A percentile compares a stretch with the other conserved stretches of the same genome.
phyloP scores from a whole-genome alignment of 176 grass and related monocot genomes.

The barley (Hordeum vulgare) region DNA sequence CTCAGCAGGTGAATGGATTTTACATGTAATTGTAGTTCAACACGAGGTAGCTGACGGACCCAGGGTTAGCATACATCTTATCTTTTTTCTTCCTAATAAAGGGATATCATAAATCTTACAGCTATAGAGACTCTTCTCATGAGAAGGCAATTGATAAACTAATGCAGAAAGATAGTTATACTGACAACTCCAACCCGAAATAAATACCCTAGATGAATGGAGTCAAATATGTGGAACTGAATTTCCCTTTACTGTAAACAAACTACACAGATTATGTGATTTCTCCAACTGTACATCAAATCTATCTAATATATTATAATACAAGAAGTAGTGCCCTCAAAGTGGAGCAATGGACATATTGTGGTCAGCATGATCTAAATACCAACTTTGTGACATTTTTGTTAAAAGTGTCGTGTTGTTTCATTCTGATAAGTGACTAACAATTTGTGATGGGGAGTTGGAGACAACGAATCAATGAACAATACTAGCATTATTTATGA shows the following conservation, averaged over 20 bases:
- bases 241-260: neutral
- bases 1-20: neutral
- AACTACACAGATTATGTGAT: neutral
- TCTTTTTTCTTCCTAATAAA: neutral
- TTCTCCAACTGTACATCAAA: neutral
- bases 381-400: neutral
- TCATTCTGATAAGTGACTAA: neutral
- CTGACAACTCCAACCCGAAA: neutral
- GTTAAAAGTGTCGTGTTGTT: neutral
- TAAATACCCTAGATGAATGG: neutral
- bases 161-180: neutral
- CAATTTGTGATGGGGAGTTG: neutral
- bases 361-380: slow-evolving; percentile 23
- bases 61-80: neutral
- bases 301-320: neutral
- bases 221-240: neutral
- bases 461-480: neutral
- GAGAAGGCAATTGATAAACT: neutral
- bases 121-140: neutral
- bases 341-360: slow-evolving; percentile 6
- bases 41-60: neutral
- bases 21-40: neutral
- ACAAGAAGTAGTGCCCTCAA: slow-evolving; percentile 10
- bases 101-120: neutral
- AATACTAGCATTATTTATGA: neutral